Evolutionary conservation across 495 filamentous ascomycete genomes (phyloP), one percentile per base, ranked within the genome.

Genomic region (Daldinia bambusicola): DNA sequence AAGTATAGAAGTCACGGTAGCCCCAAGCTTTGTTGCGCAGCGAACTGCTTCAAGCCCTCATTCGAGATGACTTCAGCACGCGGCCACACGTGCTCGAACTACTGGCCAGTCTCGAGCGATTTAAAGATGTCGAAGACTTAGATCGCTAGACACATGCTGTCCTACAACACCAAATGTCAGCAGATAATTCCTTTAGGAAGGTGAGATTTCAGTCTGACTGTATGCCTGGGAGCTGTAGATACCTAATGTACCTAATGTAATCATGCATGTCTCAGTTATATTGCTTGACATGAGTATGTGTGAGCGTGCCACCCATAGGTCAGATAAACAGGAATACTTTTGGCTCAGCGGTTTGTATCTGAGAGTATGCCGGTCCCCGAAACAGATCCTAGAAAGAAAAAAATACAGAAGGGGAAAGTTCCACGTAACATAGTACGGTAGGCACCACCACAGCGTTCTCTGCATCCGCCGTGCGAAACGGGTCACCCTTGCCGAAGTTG

Each of bases 1-100:
- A 84, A 12, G 87, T 87, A 63, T 85, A 87, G 36, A 80, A 85
- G 2, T 86, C 87, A 69, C 90, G 88, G 55, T 89, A 87, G 0
- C 87, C 87, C 84, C 85, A 91, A 2, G 86, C 78, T 43, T 81
- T 77, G 36, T 84, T 77, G 72, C 83, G 83, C 61, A 86, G 26
- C 26, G 26, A 26, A 26, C 26, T 81, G 70, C 63, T 85, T 76
- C 2, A 87, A 52, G 0, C 86, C 74, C 31, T 73, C 80, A 37
- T 82, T 75, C 1, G 77, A 75, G 14, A 58, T 69, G 1, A 84
- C 77, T 32, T 82, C 78, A 5, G 69, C 59, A 0, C 85, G 85
- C 0, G 87, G 88, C 70, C 79, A 79, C n/a, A 85, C 80, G 7
- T 85, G 78, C 34, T 80, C 40, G 22, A 89, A 72, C 0, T 22